A percentile compares a stretch with the other conserved stretches of the same genome.
These are phyloP conservation scores for Clarireedia hainanense DNA, from an alignment of 2,329 filamentous ascomycete species.

Conservation along the genomic window DNA sequence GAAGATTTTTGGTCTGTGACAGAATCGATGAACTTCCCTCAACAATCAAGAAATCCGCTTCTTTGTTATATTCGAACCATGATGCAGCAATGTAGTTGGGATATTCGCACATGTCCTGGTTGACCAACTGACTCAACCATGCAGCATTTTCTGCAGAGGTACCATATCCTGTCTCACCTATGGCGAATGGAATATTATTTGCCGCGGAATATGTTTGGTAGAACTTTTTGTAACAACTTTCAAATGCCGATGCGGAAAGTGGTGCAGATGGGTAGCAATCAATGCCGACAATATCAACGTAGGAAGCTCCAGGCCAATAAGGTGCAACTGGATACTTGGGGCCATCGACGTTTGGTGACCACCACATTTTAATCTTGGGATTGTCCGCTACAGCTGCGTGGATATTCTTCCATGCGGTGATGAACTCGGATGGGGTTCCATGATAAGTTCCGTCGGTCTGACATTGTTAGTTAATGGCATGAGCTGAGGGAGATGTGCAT, in stretches of 20 bases:
- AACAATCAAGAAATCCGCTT: constrained; percentile 6
- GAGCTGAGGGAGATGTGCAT: background rate
- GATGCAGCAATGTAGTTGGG: constrained; percentile 7
- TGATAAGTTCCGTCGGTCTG: constrained; percentile 4
- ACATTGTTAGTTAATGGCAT: background rate
- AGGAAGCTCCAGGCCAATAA: constrained; percentile 6
- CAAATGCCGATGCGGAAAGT: background rate
- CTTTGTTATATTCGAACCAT: constrained; percentile 11
- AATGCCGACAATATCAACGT: constrained; percentile 9
- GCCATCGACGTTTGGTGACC: constrained; percentile 5
- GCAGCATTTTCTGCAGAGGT: background rate
- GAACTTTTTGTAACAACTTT: constrained; percentile 2
- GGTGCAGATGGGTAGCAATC: constrained; percentile 6
- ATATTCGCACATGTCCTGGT: constrained; percentile 10
- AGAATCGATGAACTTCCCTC: constrained; percentile 5
- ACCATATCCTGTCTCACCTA: constrained; percentile 9
- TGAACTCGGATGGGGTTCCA: constrained; percentile 4
- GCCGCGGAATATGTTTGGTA: constrained; percentile 6
- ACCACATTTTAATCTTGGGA: constrained; percentile 7
- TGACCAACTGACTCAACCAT: constrained; percentile 8
- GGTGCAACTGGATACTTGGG: background rate
- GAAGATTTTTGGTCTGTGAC: background rate
- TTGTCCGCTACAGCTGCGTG: constrained; percentile 2
- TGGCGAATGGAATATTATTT: constrained; percentile 8
- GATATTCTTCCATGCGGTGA: constrained; percentile 9